phyloP scores from a whole-genome alignment of 1,139 yeast species.

The Geotrichum europaeum region DNA sequence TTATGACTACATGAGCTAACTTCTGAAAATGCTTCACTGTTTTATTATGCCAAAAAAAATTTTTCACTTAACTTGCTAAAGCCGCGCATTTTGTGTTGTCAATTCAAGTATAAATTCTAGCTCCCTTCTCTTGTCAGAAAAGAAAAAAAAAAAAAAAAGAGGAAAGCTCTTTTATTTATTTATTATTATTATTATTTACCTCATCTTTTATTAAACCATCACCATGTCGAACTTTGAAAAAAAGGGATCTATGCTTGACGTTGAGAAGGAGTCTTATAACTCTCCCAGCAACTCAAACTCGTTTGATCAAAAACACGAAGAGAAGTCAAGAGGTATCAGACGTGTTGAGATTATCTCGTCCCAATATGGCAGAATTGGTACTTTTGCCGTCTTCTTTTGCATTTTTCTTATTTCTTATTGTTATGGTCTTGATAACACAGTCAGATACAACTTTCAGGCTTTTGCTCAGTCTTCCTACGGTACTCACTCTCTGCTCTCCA shows the following conservation, averaged over 20 bases:
- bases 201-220: neutral
- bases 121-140: neutral
- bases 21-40: too few relatives aligned
- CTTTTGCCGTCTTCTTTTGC: conserved; percentile 42
- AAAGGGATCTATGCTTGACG: neutral
- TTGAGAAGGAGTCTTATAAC: neutral
- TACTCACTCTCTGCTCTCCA: conserved; percentile 55
- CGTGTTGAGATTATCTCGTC: conserved; percentile 35
- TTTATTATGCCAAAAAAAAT: too few relatives aligned
- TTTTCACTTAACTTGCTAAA: neutral
- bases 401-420: conserved; percentile 58
- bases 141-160: neutral
- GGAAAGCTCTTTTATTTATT: too few relatives aligned
- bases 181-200: neutral
- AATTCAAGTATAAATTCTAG: neutral
- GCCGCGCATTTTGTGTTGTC: neutral
- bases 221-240: neutral
- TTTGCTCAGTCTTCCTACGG: conserved; percentile 54
- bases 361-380: conserved; percentile 34
- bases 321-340: conserved; percentile 32
- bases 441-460: conserved; percentile 46
- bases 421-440: conserved; percentile 58
- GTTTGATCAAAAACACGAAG: conserved; percentile 1
- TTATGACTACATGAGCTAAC: too few relatives aligned
- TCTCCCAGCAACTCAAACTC: neutral